A percentile compares a stretch with the other conserved stretches of the same genome.
These are phyloP conservation scores for Eucommia ulmoides DNA, from an alignment of 257 asterid genomes.

Conservation along the genomic window DNA sequence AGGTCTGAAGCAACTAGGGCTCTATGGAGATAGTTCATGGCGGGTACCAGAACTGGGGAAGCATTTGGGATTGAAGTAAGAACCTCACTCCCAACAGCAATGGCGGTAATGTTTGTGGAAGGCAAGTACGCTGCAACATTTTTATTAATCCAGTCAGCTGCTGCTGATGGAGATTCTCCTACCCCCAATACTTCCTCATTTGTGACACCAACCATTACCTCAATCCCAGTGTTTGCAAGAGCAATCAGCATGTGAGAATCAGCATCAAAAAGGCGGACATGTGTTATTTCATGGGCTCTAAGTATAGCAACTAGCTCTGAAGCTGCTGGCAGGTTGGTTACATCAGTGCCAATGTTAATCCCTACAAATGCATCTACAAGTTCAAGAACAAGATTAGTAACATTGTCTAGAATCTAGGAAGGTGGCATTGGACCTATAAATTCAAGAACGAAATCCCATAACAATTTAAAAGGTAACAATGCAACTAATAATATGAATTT, in stretches of 20 bases:
- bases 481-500: too few species aligned
- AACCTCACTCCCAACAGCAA: constrained; percentile 80
- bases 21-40: constrained; percentile 63
- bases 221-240: constrained; percentile 59
- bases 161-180: constrained; percentile 61
- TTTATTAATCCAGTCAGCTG: constrained; percentile 69
- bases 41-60: constrained; percentile 52
- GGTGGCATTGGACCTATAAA: too few species aligned
- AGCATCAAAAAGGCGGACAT: constrained; percentile 66
- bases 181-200: constrained; percentile 56
- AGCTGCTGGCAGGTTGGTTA: constrained; percentile 55
- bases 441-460: too few species aligned
- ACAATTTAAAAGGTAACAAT: too few species aligned
- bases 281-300: constrained; percentile 52
- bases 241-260: constrained; percentile 68
- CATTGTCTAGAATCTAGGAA: too few species aligned
- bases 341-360: constrained; percentile 59
- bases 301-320: constrained; percentile 54
- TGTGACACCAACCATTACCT: constrained; percentile 71
- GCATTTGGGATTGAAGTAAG: constrained; percentile 62
- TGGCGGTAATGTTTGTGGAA: constrained; percentile 63
- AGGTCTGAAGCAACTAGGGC: constrained; percentile 68
- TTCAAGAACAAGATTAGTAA: too few species aligned
- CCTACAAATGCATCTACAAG: constrained; percentile 70
- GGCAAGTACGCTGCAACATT: constrained; percentile 58